phyloP scores from a whole-genome alignment of 805 yeast genomes.

The Wickerhamomyces strasburgensis region DNA sequence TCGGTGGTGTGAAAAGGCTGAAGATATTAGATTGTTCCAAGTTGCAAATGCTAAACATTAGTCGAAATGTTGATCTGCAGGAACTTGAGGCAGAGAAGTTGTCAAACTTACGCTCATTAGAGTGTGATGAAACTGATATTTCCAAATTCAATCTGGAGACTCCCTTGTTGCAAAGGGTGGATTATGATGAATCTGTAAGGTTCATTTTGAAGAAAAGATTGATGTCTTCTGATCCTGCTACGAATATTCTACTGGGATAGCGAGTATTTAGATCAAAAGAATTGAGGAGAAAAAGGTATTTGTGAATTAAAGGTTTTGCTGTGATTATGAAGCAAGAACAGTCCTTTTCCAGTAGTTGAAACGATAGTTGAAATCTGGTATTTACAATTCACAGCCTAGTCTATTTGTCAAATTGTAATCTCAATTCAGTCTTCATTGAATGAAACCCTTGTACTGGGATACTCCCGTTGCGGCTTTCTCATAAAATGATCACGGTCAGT shows the following conservation, averaged over 20 bases:
- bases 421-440: too few species aligned
- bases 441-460: too few species aligned
- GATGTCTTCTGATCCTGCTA: neutral
- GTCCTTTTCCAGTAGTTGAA: too few species aligned
- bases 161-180: slow-evolving; percentile 7
- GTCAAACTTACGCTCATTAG: slow-evolving; percentile 4
- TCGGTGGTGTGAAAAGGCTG: slow-evolving; percentile 11
- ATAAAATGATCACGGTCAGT: too few species aligned
- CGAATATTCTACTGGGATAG: neutral
- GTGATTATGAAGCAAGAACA: too few species aligned
- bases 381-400: too few species aligned
- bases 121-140: slow-evolving; percentile 11
- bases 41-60: slow-evolving; percentile 8
- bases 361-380: too few species aligned
- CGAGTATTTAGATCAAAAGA: too few species aligned
- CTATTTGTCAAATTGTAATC: too few species aligned
- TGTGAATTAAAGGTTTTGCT: too few species aligned
- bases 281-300: too few species aligned
- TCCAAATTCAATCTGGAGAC: slow-evolving; percentile 4
- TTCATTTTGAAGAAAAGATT: slow-evolving; percentile 29
- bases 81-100: neutral
- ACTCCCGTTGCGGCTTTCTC: too few species aligned
- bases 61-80: slow-evolving; percentile 7
- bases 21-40: slow-evolving; percentile 1
- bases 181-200: slow-evolving; percentile 7